phyloP scores from a whole-genome alignment of 1,284 basidiomycete species.

The Pseudozyma sp. region DNA sequence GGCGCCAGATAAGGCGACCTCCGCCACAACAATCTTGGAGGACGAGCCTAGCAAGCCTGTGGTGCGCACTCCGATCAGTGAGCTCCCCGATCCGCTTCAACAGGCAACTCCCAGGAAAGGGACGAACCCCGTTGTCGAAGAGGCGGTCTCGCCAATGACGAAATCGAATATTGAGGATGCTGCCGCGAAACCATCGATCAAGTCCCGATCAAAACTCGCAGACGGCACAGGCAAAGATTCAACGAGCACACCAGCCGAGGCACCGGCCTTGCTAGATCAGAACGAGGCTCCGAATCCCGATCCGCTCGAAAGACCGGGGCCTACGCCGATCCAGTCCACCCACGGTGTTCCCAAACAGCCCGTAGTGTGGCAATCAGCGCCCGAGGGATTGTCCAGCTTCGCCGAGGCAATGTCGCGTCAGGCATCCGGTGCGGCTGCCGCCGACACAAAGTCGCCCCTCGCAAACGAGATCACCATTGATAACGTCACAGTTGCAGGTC shows the following conservation, averaged over 20 bases:
- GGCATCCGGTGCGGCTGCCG: slow-evolving; percentile 19
- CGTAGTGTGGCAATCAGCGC: slow-evolving; percentile 49
- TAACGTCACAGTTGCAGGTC: slow-evolving; percentile 49
- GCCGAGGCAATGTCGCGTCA: slow-evolving; percentile 40
- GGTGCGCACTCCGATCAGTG: slow-evolving; percentile 26
- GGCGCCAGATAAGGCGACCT: neutral
- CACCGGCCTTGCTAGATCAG: neutral
- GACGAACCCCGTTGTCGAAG: neutral
- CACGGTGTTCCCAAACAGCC: slow-evolving; percentile 23
- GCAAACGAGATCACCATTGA: slow-evolving; percentile 27
- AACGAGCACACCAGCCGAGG: neutral
- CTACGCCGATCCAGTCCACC: slow-evolving; percentile 50
- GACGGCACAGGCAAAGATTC: neutral
- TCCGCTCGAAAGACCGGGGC: slow-evolving; percentile 35
- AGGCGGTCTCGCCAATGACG: slow-evolving; percentile 15
- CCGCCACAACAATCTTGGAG: slow-evolving; percentile 12
- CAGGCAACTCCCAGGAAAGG: slow-evolving; percentile 14
- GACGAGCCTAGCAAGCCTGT: slow-evolving; percentile 26
- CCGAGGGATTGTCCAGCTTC: slow-evolving; percentile 38
- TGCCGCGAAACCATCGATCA: slow-evolving; percentile 2
- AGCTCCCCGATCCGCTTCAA: slow-evolving; percentile 31
- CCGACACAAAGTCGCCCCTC: slow-evolving; percentile 9
- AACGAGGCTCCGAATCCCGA: slow-evolving; percentile 4
- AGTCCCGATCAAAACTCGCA: slow-evolving; percentile 22
- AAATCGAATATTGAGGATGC: slow-evolving; percentile 5